Evolutionary conservation across 2,329 filamentous ascomycete genomes (phyloP).

Genomic region (Apiospora malaysiana): DNA sequence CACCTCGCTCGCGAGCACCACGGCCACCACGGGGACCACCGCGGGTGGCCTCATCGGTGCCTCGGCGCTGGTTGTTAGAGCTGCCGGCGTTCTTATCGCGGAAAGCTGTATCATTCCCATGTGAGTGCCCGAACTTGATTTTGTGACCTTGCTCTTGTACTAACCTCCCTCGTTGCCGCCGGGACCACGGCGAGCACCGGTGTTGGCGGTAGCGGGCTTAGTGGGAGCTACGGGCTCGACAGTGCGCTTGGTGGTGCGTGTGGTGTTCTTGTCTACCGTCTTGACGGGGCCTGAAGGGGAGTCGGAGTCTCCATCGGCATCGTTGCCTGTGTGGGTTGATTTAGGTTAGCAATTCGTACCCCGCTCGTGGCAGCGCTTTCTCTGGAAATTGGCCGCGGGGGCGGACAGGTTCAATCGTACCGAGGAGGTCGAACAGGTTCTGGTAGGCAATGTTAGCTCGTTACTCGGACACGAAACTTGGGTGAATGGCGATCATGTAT

Average conservation of each 20-base stretch:
- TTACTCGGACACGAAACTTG: constrained; percentile 11
- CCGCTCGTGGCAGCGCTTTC: constrained; percentile 22
- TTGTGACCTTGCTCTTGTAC: constrained; percentile 44
- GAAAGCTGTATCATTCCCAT: constrained; percentile 68
- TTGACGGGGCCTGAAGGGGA: constrained; percentile 81
- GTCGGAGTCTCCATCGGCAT: constrained; percentile 67
- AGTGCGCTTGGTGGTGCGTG: constrained; percentile 84
- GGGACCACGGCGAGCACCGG: constrained; percentile 60
- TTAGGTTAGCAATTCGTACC: constrained; percentile 31
- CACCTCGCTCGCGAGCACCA: constrained; percentile 67
- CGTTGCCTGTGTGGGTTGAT: constrained; percentile 57
- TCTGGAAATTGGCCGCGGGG: constrained; percentile 30
- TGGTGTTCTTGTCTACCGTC: constrained; percentile 83
- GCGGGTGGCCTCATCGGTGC: constrained; percentile 70
- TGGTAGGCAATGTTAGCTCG: constrained; percentile 43
- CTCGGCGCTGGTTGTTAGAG: constrained; percentile 81
- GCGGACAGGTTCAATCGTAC: constrained; percentile 61
- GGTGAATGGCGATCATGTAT: neutral
- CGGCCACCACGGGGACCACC: constrained; percentile 65
- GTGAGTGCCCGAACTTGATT: constrained; percentile 16
- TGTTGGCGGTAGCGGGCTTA: constrained; percentile 46
- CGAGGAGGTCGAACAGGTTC: constrained; percentile 99
- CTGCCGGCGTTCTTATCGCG: constrained; percentile 84
- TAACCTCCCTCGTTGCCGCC: constrained; percentile 87
- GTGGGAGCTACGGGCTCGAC: constrained; percentile 74